Conservation (phyloP, 805 yeast genomes). For the Metschnikowia sp. region DNA sequence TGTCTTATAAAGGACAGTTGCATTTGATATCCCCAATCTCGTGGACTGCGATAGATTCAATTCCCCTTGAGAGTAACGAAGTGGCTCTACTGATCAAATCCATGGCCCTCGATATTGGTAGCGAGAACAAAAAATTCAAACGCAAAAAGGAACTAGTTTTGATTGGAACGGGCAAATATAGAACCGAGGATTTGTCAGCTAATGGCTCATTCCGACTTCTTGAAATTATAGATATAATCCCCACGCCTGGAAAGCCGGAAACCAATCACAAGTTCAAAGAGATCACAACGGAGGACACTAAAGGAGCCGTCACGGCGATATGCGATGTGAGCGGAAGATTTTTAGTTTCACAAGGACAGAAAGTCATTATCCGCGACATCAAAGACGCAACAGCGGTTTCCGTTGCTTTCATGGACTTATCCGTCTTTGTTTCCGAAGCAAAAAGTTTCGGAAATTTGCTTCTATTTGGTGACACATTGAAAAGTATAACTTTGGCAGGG, state of each 20-base stretch:
- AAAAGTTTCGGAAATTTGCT: constrained; percentile 81
- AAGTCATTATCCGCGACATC: constrained; percentile 71
- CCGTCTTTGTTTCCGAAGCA: constrained; percentile 72
- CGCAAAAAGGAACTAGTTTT: constrained; percentile 64
- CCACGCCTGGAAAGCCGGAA: constrained; percentile 85
- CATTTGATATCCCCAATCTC: constrained; percentile 67
- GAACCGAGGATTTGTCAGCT: constrained; percentile 78
- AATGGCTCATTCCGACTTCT: constrained; percentile 73
- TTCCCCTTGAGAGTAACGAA: constrained; percentile 66
- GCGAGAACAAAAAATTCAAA: constrained; percentile 40
- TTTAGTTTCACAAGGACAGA: constrained; percentile 83
- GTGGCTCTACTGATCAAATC: constrained; percentile 56
- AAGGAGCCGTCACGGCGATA: constrained; percentile 79
- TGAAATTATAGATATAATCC: constrained; percentile 79
- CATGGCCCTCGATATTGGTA: constrained; percentile 47
- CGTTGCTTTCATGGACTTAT: constrained; percentile 89
- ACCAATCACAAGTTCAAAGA: constrained; percentile 75
- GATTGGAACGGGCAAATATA: constrained; percentile 71
- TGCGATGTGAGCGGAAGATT: constrained; percentile 82
- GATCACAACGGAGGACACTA: constrained; percentile 65
- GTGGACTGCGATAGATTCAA: constrained; percentile 73
- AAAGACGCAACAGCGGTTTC: constrained; percentile 89
- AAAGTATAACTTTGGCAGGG: constrained; percentile 77
- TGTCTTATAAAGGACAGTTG: constrained; percentile 56
- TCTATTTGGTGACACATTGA: constrained; percentile 76